Evolutionary conservation across 2,329 filamentous ascomycete species (phyloP), one percentile per base, ranked within the genome.

Genomic region (Epichloe elymi): DNA sequence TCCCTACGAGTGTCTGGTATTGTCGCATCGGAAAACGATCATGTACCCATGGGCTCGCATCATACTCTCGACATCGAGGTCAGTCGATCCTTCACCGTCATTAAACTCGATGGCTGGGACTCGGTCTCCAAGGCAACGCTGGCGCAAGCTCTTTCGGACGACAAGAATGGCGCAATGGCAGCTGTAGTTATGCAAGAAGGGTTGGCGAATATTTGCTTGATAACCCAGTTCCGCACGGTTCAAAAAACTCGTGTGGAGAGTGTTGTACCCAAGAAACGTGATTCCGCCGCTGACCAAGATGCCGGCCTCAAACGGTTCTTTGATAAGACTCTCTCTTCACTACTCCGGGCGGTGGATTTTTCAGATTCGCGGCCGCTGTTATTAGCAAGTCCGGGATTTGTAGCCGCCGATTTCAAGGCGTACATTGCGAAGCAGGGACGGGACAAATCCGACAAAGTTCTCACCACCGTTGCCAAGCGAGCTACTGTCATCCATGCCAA

Each of bases 111-210:
- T 50, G 68, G 89, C 41, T 98, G 93, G 93, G 93, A 98, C 67
- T 90, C 85, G 58, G 82, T 98, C 11, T 87, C 90, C 3, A 72
- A 85, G 46, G 82, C 86, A 53, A 84, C 86, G 44, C 76, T 98
- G 11, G 74, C 79, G 51, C 88, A 95, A 64, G 85, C 89, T 1
- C 76, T 91, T 14, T 83, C 87, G 59, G 81, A 86, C 58, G 84
- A 88, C 57, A 83, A 84, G 61, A 82, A 86, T 55, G 89, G 88
- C 1, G 85, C 91, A 55, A 77, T 95, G 17, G 88, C 89, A 51
- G 91, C 93, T 0, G 84, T 97, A 1, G 86, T 97, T 23, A 91
- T 98, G 85, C 87, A 95, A 60, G 91, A 97, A 61, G 86, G 86
- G 15, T 67, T 86, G 15, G 86, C 88, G 52, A 88, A 90, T 65